Percentiles rank a stretch among this genome's conserved stretches.
phyloP scores from a whole-genome alignment of 352 stramenopile species.

The Thalassiosira livingstoniorum region DNA sequence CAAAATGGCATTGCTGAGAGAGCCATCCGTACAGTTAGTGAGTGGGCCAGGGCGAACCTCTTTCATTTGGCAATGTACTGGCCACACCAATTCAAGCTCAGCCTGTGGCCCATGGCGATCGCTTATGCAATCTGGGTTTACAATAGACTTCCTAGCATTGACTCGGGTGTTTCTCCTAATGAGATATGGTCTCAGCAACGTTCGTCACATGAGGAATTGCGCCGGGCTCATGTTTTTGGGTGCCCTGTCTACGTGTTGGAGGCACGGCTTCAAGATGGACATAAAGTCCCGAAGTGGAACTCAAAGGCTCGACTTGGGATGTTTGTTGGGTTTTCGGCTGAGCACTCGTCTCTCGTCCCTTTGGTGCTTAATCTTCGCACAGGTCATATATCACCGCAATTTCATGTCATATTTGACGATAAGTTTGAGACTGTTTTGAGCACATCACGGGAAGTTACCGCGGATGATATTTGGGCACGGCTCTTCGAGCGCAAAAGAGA shows the following conservation, averaged over 20 bases:
- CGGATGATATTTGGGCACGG: too few species aligned
- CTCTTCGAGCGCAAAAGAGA: too few species aligned
- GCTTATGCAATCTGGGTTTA: conserved; percentile 14
- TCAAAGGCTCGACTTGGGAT: conserved; percentile 23
- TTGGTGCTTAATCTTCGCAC: conserved; percentile 42
- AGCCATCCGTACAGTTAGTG: conserved; percentile 37
- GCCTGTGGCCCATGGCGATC: conserved; percentile 4
- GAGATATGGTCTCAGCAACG: conserved; percentile 46
- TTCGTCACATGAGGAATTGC: conserved; percentile 19
- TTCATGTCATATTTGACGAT: too few species aligned
- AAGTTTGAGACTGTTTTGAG: conserved; percentile 53
- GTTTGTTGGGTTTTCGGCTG: conserved; percentile 57
- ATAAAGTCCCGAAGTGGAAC: conserved; percentile 68
- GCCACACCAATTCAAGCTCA: not conserved
- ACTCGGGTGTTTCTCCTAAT: conserved; percentile 42
- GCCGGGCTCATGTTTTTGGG: conserved; percentile 53
- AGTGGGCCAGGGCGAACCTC: conserved; percentile 6
- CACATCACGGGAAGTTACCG: too few species aligned
- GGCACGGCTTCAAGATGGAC: conserved; percentile 48
- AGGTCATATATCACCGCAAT: conserved; percentile 35
- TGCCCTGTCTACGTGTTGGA: conserved; percentile 70
- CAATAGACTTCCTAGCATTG: conserved; percentile 25
- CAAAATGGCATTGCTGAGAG: conserved; percentile 62
- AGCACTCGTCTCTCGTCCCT: conserved; percentile 46
- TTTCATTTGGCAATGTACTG: conserved; percentile 13